These are phyloP conservation scores for Malania oleifera DNA, from an alignment of 164 flowering plant genomes.

Conservation along the genomic window DNA sequence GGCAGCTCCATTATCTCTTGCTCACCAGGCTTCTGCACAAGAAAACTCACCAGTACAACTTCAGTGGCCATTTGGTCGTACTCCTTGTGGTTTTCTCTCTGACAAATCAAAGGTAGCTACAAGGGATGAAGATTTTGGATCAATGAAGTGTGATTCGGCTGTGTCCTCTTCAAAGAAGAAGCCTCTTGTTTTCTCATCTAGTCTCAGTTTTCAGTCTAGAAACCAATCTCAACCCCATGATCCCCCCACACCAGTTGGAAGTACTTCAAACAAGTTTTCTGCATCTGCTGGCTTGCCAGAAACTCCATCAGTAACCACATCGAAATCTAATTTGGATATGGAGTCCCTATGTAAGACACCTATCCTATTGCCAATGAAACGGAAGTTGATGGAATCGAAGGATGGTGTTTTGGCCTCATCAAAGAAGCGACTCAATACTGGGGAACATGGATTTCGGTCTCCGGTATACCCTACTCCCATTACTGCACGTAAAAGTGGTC, in stretches of 20 bases:
- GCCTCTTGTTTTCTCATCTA: slow-evolving; percentile 45
- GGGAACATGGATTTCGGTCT: slow-evolving; percentile 54
- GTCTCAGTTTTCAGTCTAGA: slow-evolving; percentile 45
- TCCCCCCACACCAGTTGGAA: slow-evolving; percentile 17
- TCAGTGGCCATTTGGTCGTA: slow-evolving; percentile 87
- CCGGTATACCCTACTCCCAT: slow-evolving; percentile 49
- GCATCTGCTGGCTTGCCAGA: slow-evolving; percentile 27
- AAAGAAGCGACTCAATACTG: slow-evolving; percentile 49
- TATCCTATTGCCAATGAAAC: slow-evolving; percentile 61
- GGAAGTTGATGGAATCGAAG: slow-evolving; percentile 70
- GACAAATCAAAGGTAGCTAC: slow-evolving; percentile 27
- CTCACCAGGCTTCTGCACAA: slow-evolving; percentile 53
- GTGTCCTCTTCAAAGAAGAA: slow-evolving; percentile 48
- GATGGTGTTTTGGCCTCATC: slow-evolving; percentile 42
- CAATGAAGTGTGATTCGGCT: slow-evolving; percentile 32
- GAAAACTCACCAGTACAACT: slow-evolving; percentile 47
- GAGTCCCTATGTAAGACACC: slow-evolving; percentile 66
- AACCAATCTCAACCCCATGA: slow-evolving; percentile 33
- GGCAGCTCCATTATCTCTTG: slow-evolving; percentile 53
- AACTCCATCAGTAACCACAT: slow-evolving; percentile 26
- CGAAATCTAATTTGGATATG: slow-evolving; percentile 29
- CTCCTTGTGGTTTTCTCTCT: slow-evolving; percentile 54
- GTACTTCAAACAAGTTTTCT: slow-evolving; percentile 32
- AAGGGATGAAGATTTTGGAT: slow-evolving; percentile 24
- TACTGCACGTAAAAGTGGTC: slow-evolving; percentile 35